Percentiles rank a stretch among this genome's conserved stretches.
Conservation (phyloP, 2,329 filamentous ascomycete species). For the Sordariomycetes sp. region DNA sequence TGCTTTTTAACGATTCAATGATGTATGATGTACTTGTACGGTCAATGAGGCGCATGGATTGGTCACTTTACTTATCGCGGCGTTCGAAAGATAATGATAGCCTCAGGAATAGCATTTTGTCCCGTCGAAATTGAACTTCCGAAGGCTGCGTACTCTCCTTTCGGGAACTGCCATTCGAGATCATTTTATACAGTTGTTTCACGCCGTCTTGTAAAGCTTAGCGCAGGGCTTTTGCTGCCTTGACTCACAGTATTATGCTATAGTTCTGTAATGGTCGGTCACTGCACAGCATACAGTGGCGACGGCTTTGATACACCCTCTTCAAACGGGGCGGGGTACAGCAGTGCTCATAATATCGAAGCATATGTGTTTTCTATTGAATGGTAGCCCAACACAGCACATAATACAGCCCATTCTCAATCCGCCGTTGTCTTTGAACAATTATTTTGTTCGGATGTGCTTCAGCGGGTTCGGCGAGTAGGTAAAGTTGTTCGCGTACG, state of each 20-base stretch:
- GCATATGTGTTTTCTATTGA: background rate
- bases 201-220: background rate
- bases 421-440: background rate
- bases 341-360: no score
- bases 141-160: background rate
- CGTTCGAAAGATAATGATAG: background rate
- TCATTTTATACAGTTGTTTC: no score
- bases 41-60: background rate
- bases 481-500: conserved; percentile 93
- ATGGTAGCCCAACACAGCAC: background rate
- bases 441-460: conserved; percentile 67
- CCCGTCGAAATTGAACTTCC: background rate
- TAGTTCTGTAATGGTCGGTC: no score
- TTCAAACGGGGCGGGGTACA: no score
- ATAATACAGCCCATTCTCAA: background rate
- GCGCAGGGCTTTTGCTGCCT: background rate
- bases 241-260: background rate
- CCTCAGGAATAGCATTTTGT: background rate
- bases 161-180: background rate
- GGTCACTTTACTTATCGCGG: background rate
- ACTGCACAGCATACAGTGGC: no score
- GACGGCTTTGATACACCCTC: no score
- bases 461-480: conserved; percentile 81
- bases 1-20: background rate
- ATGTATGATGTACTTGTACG: conserved; percentile 2